Evolutionary conservation across 768 basidiomycete genomes (phyloP).

Genomic region (Amyloporia xantha): DNA sequence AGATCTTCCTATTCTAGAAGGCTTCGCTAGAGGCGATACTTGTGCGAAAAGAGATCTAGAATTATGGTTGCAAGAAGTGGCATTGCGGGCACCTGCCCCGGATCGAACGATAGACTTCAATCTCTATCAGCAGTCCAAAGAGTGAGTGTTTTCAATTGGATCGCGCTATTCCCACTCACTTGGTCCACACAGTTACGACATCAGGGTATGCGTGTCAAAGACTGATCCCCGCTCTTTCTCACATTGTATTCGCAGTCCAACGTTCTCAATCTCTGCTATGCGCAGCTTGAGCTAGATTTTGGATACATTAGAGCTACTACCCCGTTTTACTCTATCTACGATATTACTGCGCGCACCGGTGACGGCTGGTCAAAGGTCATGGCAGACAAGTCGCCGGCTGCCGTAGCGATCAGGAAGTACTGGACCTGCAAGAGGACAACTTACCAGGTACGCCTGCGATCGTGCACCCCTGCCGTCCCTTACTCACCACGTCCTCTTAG

Average conservation of each 20-base stretch:
- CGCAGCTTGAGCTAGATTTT: constrained; percentile 41
- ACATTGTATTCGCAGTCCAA: constrained; percentile 31
- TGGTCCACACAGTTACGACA: too few species aligned
- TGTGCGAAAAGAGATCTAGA: constrained; percentile 32
- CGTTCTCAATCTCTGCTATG: constrained; percentile 38
- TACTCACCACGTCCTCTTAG: constrained; percentile 13
- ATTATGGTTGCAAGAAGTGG: constrained; percentile 36
- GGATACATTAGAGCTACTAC: constrained; percentile 39
- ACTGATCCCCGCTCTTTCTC: too few species aligned
- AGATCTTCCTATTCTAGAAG: constrained; percentile 42
- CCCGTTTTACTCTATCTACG: constrained; percentile 38
- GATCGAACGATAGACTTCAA: constrained; percentile 37
- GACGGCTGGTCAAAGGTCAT: constrained; percentile 25
- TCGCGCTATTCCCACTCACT: constrained; percentile 20
- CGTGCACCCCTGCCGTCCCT: background rate
- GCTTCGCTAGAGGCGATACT: constrained; percentile 43
- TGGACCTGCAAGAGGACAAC: constrained; percentile 24
- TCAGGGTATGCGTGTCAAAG: too few species aligned
- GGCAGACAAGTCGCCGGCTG: constrained; percentile 26
- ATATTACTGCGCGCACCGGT: constrained; percentile 25
- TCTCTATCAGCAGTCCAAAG: constrained; percentile 33
- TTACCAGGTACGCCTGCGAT: constrained; percentile 15
- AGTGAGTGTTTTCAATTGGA: constrained; percentile 20
- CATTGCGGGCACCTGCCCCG: constrained; percentile 26
- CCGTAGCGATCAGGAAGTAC: constrained; percentile 24